Conservation (phyloP, 768 basidiomycete species). For the Boletus sp. region DNA sequence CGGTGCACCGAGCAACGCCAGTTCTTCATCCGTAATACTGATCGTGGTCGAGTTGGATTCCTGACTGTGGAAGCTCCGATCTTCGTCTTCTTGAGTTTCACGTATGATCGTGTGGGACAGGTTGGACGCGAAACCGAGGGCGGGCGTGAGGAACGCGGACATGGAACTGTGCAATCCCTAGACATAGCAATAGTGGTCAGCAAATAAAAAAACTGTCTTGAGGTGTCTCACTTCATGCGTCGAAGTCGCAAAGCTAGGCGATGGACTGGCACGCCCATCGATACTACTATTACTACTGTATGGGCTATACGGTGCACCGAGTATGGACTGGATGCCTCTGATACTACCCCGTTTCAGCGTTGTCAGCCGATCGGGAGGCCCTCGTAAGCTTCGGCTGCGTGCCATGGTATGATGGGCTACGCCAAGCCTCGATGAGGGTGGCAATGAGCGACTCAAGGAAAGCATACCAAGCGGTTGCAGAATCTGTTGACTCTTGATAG, state of each 20-base stretch:
- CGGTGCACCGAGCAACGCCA: slow-evolving; percentile 91
- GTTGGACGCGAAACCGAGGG: slow-evolving; percentile 96
- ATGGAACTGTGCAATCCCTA: slow-evolving; percentile 62
- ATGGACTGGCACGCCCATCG: slow-evolving; percentile 90
- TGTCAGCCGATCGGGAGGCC: slow-evolving; percentile 65
- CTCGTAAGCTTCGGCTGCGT: slow-evolving; percentile 71
- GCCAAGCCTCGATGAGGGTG: slow-evolving; percentile 57
- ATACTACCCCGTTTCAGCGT: slow-evolving; percentile 90
- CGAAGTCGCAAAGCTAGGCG: slow-evolving; percentile 87
- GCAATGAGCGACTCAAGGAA: slow-evolving; percentile 42
- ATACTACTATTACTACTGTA: slow-evolving; percentile 82
- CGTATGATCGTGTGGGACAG: slow-evolving; percentile 95
- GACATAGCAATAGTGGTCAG: slow-evolving; percentile 9
- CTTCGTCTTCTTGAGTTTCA: slow-evolving; percentile 87
- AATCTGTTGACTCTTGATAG: slow-evolving; percentile 89
- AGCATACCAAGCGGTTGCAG: slow-evolving; percentile 67
- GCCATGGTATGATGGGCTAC: slow-evolving; percentile 39
- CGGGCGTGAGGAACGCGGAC: slow-evolving; percentile 71
- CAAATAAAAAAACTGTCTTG: not conserved
- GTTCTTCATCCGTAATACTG: slow-evolving; percentile 91
- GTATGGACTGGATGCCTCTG: slow-evolving; percentile 78
- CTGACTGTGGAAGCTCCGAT: slow-evolving; percentile 62
- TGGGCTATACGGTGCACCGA: slow-evolving; percentile 68
- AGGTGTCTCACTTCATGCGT: slow-evolving; percentile 63
- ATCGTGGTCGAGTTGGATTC: slow-evolving; percentile 67